Percentiles rank a stretch among this genome's conserved stretches.
These are phyloP conservation scores for Willaertia magna DNA, from an alignment of 208 protist genomes.

Conservation along the genomic window DNA sequence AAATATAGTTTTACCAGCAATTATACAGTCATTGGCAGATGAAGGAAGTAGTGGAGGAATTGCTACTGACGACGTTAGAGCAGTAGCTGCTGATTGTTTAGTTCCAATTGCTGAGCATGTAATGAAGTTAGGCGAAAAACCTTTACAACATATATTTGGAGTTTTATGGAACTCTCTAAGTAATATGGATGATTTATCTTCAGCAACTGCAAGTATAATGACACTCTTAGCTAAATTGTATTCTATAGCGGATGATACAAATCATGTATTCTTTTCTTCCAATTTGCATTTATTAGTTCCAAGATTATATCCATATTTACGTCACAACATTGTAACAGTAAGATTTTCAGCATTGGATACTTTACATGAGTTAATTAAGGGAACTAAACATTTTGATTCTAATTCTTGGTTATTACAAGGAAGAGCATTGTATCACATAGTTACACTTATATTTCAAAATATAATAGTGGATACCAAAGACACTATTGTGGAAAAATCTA, in stretches of 20 bases:
- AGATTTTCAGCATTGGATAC: conserved; percentile 30
- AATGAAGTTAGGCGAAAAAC: neutral
- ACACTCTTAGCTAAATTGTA: conserved; percentile 26
- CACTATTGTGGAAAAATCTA: conserved; percentile 21
- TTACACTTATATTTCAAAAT: conserved; percentile 34
- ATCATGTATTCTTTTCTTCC: conserved; percentile 15
- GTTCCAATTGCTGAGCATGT: conserved; percentile 2
- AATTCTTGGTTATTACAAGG: conserved; percentile 23
- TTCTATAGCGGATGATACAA: conserved; percentile 3
- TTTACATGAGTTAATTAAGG: conserved; percentile 25
- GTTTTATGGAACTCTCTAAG: conserved; percentile 48
- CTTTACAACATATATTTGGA: conserved; percentile 27
- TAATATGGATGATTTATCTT: conserved; percentile 47
- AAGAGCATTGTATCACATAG: conserved; percentile 13
- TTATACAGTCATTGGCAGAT: neutral
- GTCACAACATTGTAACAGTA: conserved; percentile 33
- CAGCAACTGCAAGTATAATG: conserved; percentile 39
- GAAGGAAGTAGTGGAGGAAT: neutral
- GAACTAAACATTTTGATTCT: neutral
- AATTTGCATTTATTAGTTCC: conserved; percentile 1
- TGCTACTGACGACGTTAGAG: neutral
- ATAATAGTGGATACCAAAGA: conserved; percentile 29
- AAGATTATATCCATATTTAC: conserved; percentile 6
- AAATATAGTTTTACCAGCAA: conserved; percentile 18
- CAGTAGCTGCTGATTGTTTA: conserved; percentile 4